Conservation (phyloP, 2,329 filamentous ascomycete genomes). For the Rhinocladiella mackenziei region DNA sequence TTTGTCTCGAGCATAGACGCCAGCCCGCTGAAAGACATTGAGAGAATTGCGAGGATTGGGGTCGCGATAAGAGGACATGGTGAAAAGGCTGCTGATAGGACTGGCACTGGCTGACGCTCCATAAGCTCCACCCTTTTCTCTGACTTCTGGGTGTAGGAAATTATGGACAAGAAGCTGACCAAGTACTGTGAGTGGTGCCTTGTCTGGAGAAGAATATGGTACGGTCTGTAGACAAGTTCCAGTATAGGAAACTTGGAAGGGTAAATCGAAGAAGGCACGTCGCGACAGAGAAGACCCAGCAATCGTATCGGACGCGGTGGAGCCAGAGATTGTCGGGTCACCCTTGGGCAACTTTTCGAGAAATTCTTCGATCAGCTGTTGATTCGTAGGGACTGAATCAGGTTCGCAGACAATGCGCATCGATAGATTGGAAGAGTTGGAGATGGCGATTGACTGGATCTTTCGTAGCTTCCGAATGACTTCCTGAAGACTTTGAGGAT, state of each 20-base stretch:
- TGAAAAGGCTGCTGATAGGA: constrained; percentile 77
- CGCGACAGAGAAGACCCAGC: constrained; percentile 41
- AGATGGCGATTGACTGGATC: constrained; percentile 75
- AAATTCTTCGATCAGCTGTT: constrained; percentile 67
- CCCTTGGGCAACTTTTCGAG: constrained; percentile 56
- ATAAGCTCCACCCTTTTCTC: constrained; percentile 95
- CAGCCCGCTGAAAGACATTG: constrained; percentile 76
- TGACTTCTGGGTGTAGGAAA: constrained; percentile 93
- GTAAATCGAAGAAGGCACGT: constrained; percentile 87
- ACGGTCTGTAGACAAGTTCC: constrained; percentile 76
- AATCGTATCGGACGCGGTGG: constrained; percentile 28
- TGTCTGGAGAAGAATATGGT: constrained; percentile 70
- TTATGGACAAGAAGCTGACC: constrained; percentile 93
- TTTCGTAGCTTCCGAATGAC: constrained; percentile 78
- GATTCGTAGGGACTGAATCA: constrained; percentile 67
- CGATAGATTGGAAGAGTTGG: constrained; percentile 64
- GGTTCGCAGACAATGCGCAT: constrained; percentile 80
- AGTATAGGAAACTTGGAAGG: constrained; percentile 96
- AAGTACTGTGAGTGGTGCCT: constrained; percentile 80
- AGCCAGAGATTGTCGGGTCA: constrained; percentile 35
- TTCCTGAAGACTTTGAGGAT: constrained; percentile 65
- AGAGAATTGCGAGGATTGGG: constrained; percentile 89
- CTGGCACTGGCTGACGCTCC: constrained; percentile 84
- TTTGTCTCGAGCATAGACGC: constrained; percentile 75
- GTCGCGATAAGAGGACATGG: constrained; percentile 95